phyloP scores from a whole-genome alignment of 164 flowering plant genomes.

The Amborella trichopoda region DNA sequence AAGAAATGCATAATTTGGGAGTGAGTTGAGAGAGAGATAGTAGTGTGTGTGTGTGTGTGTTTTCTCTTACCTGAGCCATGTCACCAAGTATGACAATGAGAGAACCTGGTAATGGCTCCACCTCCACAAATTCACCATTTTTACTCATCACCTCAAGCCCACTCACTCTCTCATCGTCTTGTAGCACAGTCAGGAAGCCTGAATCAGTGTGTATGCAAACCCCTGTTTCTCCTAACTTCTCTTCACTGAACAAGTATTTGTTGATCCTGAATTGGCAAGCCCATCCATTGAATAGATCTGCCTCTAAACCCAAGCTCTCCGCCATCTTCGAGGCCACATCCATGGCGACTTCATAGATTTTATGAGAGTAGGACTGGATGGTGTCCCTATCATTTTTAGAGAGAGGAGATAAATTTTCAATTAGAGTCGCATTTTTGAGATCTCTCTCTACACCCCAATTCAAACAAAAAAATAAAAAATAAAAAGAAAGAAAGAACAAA shows the following conservation, averaged over 20 bases:
- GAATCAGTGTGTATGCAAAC: constrained; percentile 65
- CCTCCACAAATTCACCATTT: constrained; percentile 29
- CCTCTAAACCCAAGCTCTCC: constrained; percentile 25
- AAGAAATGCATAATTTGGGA: no score
- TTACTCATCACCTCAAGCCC: constrained; percentile 67
- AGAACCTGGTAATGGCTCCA: constrained; percentile 48
- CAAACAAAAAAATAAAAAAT: neutral
- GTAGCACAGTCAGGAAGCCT: constrained; percentile 70
- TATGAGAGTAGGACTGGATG: constrained; percentile 32
- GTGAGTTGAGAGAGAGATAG: no score
- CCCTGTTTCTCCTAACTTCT: constrained; percentile 40
- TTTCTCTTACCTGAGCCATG: constrained; percentile 33
- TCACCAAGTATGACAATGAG: constrained; percentile 75
- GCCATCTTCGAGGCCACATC: constrained; percentile 35
- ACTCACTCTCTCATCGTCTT: constrained; percentile 60
- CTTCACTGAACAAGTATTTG: constrained; percentile 55
- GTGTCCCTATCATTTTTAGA: no score
- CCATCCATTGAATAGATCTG: constrained; percentile 37
- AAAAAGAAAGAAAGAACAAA: neutral
- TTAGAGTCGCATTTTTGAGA: no score
- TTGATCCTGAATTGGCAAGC: constrained; percentile 64
- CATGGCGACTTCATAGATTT: constrained; percentile 27
- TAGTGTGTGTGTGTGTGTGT: no score
- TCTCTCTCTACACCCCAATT: no score
- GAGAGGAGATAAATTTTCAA: no score